Conservation (phyloP, 1,139 yeast genomes). For the Blastobotrys aristatus region DNA sequence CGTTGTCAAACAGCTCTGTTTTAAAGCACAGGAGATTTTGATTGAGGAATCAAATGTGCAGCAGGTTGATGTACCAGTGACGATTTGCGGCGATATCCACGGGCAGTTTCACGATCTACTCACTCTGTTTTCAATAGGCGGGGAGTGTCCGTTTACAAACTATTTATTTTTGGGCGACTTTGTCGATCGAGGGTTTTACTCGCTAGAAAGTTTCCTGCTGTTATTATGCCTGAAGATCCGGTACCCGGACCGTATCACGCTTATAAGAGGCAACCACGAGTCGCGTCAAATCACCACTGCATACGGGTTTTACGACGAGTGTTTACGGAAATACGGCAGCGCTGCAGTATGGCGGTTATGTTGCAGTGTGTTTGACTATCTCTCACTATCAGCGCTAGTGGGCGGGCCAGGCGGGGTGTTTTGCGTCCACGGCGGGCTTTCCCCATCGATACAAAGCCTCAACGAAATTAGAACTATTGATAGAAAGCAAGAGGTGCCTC, state of each 20-base stretch:
- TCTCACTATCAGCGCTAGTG: conserved; percentile 87
- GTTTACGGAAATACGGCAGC: conserved; percentile 87
- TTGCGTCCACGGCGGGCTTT: conserved; percentile 94
- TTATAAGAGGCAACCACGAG: conserved; percentile 94
- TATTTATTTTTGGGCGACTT: conserved; percentile 70
- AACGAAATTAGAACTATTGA: conserved; percentile 83
- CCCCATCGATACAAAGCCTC: conserved; percentile 80
- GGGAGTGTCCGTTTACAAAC: conserved; percentile 74
- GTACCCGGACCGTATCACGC: conserved; percentile 90
- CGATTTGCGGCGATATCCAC: conserved; percentile 96
- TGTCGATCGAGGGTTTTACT: conserved; percentile 97
- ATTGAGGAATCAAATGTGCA: conserved; percentile 91
- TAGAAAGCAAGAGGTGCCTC: conserved; percentile 94
- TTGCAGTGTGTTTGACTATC: conserved; percentile 79
- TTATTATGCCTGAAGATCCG: conserved; percentile 77
- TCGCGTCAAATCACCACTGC: conserved; percentile 97
- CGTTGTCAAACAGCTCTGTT: conserved; percentile 75
- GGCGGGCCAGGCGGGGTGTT: conserved; percentile 73
- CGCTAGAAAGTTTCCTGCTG: conserved; percentile 77
- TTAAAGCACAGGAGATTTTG: conserved; percentile 82
- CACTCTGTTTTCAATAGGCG: conserved; percentile 78
- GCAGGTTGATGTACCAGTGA: conserved; percentile 92
- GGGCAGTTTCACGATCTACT: conserved; percentile 93
- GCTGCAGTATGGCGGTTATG: conserved; percentile 87
- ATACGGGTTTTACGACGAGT: conserved; percentile 96